These are phyloP conservation scores for Kwoniella pini DNA, from an alignment of 768 basidiomycete genomes.

Conservation along the genomic window DNA sequence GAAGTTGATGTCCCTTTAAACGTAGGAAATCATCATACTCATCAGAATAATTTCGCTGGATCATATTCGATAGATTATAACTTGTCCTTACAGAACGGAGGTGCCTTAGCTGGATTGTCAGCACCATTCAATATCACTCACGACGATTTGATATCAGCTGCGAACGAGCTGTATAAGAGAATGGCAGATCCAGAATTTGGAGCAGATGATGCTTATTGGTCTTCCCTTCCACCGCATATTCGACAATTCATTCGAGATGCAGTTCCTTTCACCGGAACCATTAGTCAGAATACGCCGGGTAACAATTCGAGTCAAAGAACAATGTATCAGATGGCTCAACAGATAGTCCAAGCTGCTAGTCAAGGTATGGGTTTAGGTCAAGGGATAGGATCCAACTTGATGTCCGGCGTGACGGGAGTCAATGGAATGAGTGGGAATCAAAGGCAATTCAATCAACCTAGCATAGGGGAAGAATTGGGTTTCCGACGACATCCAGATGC, in stretches of 20 bases:
- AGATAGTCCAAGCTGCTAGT: conserved; percentile 58
- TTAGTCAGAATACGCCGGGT: conserved; percentile 47
- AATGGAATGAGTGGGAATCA: not conserved
- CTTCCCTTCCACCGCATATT: conserved; percentile 67
- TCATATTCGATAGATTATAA: conserved; percentile 36
- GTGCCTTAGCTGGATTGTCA: conserved; percentile 18
- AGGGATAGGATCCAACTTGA: conserved; percentile 57
- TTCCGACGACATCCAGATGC: conserved; percentile 52
- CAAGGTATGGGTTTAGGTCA: conserved; percentile 48
- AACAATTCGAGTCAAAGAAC: conserved; percentile 61
- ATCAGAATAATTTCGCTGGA: conserved; percentile 31
- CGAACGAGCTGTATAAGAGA: conserved; percentile 65
- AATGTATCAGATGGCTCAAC: conserved; percentile 70
- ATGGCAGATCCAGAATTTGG: conserved; percentile 58
- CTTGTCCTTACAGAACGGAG: conserved; percentile 17
- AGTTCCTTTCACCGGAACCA: conserved; percentile 55
- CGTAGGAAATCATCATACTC: conserved; percentile 2
- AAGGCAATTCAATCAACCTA: conserved; percentile 24
- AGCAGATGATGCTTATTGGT: conserved; percentile 70
- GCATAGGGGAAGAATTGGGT: conserved; percentile 47
- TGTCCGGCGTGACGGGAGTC: conserved; percentile 46
- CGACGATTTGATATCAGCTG: conserved; percentile 65
- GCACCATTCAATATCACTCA: conserved; percentile 56
- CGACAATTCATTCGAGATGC: conserved; percentile 67
- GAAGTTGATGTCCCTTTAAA: conserved; percentile 23